Conservation (phyloP, 768 basidiomycete genomes). For the Mycena olivaceomarginata region DNA sequence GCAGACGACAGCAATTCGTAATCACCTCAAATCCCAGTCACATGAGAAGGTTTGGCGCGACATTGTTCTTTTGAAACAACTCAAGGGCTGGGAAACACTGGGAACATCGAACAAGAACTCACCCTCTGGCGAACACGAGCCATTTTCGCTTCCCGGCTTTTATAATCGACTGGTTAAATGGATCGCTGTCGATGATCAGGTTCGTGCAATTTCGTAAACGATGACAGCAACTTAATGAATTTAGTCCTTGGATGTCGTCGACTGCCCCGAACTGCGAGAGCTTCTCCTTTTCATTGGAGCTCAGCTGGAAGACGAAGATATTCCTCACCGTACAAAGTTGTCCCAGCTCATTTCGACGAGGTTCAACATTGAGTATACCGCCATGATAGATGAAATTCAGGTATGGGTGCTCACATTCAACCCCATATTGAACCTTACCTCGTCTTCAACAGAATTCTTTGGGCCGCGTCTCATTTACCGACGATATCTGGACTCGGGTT, state of each 20-base stretch:
- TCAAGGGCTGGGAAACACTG: not conserved
- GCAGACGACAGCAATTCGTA: not conserved
- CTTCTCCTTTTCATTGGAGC: not conserved
- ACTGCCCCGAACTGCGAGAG: not conserved
- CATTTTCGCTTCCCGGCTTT: not conserved
- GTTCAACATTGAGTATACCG: not conserved
- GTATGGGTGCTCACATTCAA: too few species aligned
- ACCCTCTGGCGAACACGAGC: not conserved
- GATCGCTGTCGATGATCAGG: slow-evolving; percentile 25
- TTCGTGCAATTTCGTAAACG: not conserved
- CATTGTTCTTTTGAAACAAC: not conserved
- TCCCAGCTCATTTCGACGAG: not conserved
- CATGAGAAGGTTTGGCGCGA: not conserved
- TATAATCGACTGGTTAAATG: not conserved
- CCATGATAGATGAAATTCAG: not conserved
- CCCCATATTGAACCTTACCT: too few species aligned
- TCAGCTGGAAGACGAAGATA: not conserved
- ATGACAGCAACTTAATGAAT: not conserved
- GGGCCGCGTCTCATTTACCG: slow-evolving; percentile 36
- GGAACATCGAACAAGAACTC: not conserved
- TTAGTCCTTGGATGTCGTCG: slow-evolving; percentile 6
- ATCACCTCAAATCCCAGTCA: not conserved
- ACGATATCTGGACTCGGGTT: slow-evolving; percentile 42
- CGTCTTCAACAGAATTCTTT: slow-evolving; percentile 16
- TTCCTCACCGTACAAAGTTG: slow-evolving; percentile 13